These are phyloP conservation scores for Pelargonium cotyledonis DNA, from an alignment of 441 rosid genomes.

Conservation along the genomic window DNA sequence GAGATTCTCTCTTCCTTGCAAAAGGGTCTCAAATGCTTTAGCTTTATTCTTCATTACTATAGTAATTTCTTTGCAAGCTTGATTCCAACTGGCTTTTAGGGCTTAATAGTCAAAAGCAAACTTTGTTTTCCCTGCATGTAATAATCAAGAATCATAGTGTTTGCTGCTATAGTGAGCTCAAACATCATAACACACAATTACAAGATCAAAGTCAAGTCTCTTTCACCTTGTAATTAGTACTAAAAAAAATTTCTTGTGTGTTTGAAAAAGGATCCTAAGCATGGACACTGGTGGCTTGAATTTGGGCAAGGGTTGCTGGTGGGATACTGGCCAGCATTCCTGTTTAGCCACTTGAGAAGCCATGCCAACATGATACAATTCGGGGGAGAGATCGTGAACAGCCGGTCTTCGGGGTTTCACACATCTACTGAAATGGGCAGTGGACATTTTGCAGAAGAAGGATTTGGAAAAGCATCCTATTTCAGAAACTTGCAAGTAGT, in stretches of 20 bases:
- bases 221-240: no score
- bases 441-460: conserved; percentile 64
- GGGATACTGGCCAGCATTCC: conserved; percentile 62
- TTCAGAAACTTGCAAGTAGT: conserved; percentile 55
- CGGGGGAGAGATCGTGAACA: conserved; percentile 67
- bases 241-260: neutral
- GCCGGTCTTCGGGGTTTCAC: conserved; percentile 49
- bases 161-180: no score
- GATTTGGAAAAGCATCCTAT: conserved; percentile 56
- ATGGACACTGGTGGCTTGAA: conserved; percentile 75
- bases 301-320: conserved; percentile 54
- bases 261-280: conserved; percentile 52
- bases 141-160: no score
- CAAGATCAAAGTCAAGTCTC: no score
- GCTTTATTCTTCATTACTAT: conserved; percentile 17
- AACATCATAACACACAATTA: no score
- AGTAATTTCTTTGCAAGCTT: conserved; percentile 17
- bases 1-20: conserved; percentile 25
- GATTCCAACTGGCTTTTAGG: conserved; percentile 19
- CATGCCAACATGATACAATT: conserved; percentile 72
- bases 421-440: conserved; percentile 71
- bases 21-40: conserved; percentile 23
- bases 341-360: conserved; percentile 60
- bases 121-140: neutral
- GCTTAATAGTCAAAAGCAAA: neutral